phyloP scores from a whole-genome alignment of 805 yeast genomes.

The Wickerhamomyces bovis region DNA sequence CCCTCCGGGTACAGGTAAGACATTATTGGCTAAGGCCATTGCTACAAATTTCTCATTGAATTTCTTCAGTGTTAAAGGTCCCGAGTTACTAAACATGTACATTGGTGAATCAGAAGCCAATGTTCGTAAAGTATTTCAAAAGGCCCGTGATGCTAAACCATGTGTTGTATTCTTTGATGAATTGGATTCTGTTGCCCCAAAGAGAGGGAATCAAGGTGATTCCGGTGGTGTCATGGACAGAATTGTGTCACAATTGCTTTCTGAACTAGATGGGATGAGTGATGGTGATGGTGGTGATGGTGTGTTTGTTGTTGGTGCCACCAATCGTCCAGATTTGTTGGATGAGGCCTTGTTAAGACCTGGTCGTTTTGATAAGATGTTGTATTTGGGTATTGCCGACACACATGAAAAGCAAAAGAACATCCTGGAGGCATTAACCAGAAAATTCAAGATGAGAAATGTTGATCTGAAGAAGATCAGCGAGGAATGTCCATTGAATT shows the following conservation, averaged over 20 bases:
- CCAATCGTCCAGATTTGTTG: constrained; percentile 90
- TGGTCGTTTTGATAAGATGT: constrained; percentile 92
- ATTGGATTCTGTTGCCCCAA: constrained; percentile 96
- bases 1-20: constrained; percentile 98
- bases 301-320: constrained; percentile 98
- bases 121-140: constrained; percentile 89
- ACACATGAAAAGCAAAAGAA: constrained; percentile 84
- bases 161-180: constrained; percentile 98
- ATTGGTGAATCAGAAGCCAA: constrained; percentile 98
- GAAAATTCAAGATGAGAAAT: constrained; percentile 65
- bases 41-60: constrained; percentile 93
- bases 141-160: constrained; percentile 93
- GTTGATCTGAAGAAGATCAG: constrained; percentile 61
- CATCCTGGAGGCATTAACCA: constrained; percentile 79
- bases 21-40: constrained; percentile 91
- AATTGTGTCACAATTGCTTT: constrained; percentile 89
- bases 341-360: constrained; percentile 94
- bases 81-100: constrained; percentile 93
- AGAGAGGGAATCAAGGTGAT: constrained; percentile 97
- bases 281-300: constrained; percentile 72
- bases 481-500: constrained; percentile 74
- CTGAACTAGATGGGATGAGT: constrained; percentile 96
- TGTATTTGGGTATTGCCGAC: constrained; percentile 89
- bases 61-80: constrained; percentile 95
- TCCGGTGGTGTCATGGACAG: constrained; percentile 99